Percentiles rank a stretch among this genome's conserved stretches.
Evolutionary conservation across 2,329 filamentous ascomycete species (phyloP).

Genomic region (Colletotrichum aenigma): DNA sequence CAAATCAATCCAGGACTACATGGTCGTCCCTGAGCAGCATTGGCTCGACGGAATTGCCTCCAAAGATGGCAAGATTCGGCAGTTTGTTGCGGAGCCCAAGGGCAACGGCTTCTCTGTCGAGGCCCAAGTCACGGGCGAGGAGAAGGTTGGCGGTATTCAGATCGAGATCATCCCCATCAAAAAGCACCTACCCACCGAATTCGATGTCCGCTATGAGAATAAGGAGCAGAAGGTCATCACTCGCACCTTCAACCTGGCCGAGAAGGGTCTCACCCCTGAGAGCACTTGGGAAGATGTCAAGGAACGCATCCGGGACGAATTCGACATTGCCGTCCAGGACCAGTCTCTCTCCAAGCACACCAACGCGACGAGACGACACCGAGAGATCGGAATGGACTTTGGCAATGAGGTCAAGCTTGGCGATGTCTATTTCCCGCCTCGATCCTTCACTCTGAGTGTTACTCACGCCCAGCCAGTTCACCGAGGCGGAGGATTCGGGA

Average conservation of each 20-base stretch:
- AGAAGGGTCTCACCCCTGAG: neutral
- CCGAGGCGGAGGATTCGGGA: neutral
- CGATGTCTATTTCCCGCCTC: constrained; percentile 20
- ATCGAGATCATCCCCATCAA: constrained; percentile 39
- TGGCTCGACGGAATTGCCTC: constrained; percentile 46
- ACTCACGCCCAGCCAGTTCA: neutral
- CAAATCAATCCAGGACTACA: constrained; percentile 29
- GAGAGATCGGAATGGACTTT: neutral
- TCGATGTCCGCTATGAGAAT: constrained; percentile 20
- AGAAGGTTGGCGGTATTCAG: constrained; percentile 44
- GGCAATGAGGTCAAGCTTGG: constrained; percentile 3
- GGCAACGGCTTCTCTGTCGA: constrained; percentile 48
- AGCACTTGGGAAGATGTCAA: constrained; percentile 22
- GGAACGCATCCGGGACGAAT: constrained; percentile 8
- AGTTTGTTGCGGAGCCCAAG: constrained; percentile 52
- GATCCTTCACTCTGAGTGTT: constrained; percentile 2
- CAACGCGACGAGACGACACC: neutral
- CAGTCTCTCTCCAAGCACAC: neutral
- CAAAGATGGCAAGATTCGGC: constrained; percentile 40
- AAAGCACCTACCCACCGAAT: constrained; percentile 4
- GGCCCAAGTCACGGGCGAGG: constrained; percentile 46
- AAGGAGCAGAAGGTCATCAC: constrained; percentile 5
- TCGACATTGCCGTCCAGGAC: constrained; percentile 3
- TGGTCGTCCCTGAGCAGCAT: constrained; percentile 38
- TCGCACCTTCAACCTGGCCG: constrained; percentile 13